A percentile compares a stretch with the other conserved stretches of the same genome.
phyloP scores from a whole-genome alignment of 2,329 filamentous ascomycete genomes.

The Albophoma yamanashiensis region DNA sequence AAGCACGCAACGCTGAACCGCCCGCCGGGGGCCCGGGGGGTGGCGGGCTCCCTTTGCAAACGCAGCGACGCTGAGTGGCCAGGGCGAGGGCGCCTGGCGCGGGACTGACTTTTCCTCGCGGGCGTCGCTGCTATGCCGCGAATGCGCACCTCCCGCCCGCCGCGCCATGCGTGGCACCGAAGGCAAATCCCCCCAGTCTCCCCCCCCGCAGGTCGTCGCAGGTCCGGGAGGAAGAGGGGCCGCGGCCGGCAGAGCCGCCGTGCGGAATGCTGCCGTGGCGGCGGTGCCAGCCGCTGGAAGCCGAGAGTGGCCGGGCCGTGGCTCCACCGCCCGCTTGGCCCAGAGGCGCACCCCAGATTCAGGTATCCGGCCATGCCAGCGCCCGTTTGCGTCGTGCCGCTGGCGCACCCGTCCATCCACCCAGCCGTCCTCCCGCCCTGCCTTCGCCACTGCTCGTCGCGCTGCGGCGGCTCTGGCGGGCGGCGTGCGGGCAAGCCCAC shows the following conservation, averaged over 20 bases:
- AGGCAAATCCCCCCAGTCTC: background rate
- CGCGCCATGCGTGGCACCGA: background rate
- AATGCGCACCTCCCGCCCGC: too few species aligned
- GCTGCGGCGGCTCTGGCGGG: background rate
- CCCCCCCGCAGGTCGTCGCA: background rate
- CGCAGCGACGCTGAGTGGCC: background rate
- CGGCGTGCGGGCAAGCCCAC: background rate
- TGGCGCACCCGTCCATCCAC: too few species aligned
- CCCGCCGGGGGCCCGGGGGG: background rate
- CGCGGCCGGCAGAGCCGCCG: constrained; percentile 1
- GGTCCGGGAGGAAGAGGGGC: background rate
- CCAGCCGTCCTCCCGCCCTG: background rate
- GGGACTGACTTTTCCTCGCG: background rate
- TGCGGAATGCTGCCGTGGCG: constrained; percentile 12
- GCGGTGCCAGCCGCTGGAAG: constrained; percentile 27
- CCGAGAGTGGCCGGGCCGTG: constrained; percentile 25
- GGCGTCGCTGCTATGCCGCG: background rate
- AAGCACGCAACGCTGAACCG: background rate
- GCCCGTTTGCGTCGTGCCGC: background rate
- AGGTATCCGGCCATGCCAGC: constrained; percentile 3
- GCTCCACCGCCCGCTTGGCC: background rate
- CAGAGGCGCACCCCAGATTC: background rate
- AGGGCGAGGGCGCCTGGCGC: background rate
- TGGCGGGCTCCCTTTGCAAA: background rate
- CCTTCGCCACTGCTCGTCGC: background rate